phyloP scores from a whole-genome alignment of 805 yeast species.

The Ogataea trehaloabstinens region DNA sequence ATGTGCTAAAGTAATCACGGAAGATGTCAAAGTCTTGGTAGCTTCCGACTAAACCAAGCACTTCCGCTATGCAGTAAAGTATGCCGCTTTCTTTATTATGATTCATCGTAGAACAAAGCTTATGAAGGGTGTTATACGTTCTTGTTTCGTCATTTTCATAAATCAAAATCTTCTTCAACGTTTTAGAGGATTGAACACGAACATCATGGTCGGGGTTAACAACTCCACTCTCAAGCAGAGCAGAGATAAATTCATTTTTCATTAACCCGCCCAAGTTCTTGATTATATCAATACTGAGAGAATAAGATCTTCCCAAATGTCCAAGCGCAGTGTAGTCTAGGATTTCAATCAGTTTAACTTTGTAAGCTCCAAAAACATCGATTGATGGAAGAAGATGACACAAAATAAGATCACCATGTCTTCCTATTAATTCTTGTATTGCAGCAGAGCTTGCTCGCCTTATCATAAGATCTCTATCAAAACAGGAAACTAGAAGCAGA shows the following conservation, averaged over 20 bases:
- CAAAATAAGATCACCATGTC: slow-evolving; percentile 53
- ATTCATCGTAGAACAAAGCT: neutral
- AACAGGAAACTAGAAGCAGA: slow-evolving; percentile 53
- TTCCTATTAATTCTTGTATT: slow-evolving; percentile 79
- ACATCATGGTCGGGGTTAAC: slow-evolving; percentile 40
- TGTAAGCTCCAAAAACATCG: slow-evolving; percentile 26
- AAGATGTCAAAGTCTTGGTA: slow-evolving; percentile 4
- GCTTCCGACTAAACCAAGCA: slow-evolving; percentile 9
- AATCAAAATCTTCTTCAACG: slow-evolving; percentile 24
- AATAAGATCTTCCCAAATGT: slow-evolving; percentile 39
- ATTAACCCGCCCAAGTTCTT: slow-evolving; percentile 16
- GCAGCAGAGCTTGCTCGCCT: slow-evolving; percentile 86
- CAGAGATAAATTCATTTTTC: slow-evolving; percentile 27
- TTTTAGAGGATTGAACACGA: slow-evolving; percentile 40
- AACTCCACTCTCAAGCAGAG: slow-evolving; percentile 33
- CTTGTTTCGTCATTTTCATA: neutral
- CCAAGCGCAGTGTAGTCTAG: slow-evolving; percentile 54
- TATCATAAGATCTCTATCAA: slow-evolving; percentile 71
- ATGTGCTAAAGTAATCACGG: slow-evolving; percentile 6
- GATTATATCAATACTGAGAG: slow-evolving; percentile 14
- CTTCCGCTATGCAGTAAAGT: slow-evolving; percentile 23
- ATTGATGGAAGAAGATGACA: slow-evolving; percentile 6
- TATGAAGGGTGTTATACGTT: neutral
- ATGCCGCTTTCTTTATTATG: slow-evolving; percentile 7
- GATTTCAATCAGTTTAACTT: slow-evolving; percentile 54